Evolutionary conservation across 208 protist species (phyloP), one percentile per base, ranked within the genome.

Genomic region (Trypanosoma mega): DNA sequence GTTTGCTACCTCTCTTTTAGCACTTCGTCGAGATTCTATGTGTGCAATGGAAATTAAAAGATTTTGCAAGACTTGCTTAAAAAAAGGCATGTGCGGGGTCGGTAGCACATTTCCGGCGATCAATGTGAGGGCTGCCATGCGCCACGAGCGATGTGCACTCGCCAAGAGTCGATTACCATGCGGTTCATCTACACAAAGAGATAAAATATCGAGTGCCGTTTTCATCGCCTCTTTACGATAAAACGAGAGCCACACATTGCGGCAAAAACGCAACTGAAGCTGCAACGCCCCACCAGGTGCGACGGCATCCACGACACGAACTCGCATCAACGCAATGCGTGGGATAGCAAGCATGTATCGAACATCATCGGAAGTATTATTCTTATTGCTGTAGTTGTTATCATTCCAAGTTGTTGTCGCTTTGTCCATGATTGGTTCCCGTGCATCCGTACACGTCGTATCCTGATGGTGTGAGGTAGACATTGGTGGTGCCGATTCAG

Each of bases 91-190:
- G 14, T 59, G 41, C 26, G 68, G 49, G 11, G 11, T 39, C 11
- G 74, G 78, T 27, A 81, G 51, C 0, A 81, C 51, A 29, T 72
- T 55, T 14, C 63, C 65, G 41, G 74, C 74, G 12, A 75, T 37
- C 3, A 85, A 50, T 16, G 76, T 53, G 20, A 85, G 74, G 21
- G 71, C 65, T 34, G 64, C 58, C 74, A 85, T 81, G 4, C 55
- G 59, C 62, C 71, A 70, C 20, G 50, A 48, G 12, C 78, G 48
- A 2, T 71, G 74, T n/a, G 78, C 78, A 50, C 78, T 81, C 7
- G 68, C 63, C 3, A 85, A 33, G 47, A 81, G 72, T n/a, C 61
- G 74, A 39, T 81, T 85, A 29, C 67, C 67, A 34, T 34, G 16
- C 16, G 46, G 46, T n/a, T 29, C 2, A 2, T 44, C 50, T 29